Base-by-base conservation (phyloP, 805 yeast genomes). In the Lipomyces lipofer region DNA sequence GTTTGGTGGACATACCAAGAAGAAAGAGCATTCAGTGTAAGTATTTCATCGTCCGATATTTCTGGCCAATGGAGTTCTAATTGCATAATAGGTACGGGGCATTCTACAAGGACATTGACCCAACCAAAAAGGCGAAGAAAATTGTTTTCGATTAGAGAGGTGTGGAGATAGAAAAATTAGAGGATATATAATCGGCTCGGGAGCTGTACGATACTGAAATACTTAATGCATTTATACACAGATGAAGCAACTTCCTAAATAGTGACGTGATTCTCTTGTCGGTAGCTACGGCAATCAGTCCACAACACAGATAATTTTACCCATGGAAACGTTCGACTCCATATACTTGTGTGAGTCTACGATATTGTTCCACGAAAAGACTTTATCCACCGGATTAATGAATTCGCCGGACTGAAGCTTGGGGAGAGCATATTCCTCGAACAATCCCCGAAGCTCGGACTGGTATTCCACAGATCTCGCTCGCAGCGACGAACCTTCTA, bases 1-100 rank as follows among this genome's bases (percentile, higher is more conserved):
- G 71, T 94, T 92, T 65, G 99, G 99, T 46, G 90, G 97, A 5
- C 98, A 94, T 73, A 94, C 98, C 9, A 94, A 94, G 74, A 92
- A 91, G 85, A 94, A 94, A 77, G 91, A 89, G 62, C 99, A 94
- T 69, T 83, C 92, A 61, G 97, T 92, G n/a, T n/a, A n/a, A n/a
- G n/a, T n/a, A n/a, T n/a, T n/a, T n/a, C n/a, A n/a, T n/a, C n/a
- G n/a, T n/a, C n/a, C n/a, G n/a, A n/a, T n/a, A n/a, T n/a, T n/a
- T n/a, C n/a, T n/a, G n/a, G n/a, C n/a, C n/a, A n/a, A n/a, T n/a
- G n/a, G n/a, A n/a, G n/a, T n/a, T n/a, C n/a, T n/a, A n/a, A n/a
- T n/a, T n/a, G n/a, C n/a, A n/a, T n/a, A n/a, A n/a, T n/a, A n/a
- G n/a, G n/a, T 94, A 94, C 66, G 99, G 99, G 62, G 97, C 98